phyloP scores from a whole-genome alignment of 1,284 basidiomycete species.

The Inonotus hispidus region DNA sequence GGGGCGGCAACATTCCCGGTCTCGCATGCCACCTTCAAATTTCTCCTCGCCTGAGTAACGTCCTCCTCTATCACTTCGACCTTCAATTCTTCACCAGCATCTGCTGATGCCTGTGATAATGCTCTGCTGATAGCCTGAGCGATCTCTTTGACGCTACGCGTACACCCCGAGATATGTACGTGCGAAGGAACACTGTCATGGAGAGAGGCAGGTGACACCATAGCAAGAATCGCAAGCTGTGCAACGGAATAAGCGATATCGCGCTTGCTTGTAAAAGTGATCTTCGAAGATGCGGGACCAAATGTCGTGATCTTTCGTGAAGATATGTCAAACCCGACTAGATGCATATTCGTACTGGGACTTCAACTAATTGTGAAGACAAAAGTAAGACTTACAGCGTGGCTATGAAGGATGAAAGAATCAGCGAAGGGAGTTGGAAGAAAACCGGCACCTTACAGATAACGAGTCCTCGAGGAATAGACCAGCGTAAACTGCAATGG shows the following conservation, averaged over 20 bases:
- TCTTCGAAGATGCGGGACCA: slow-evolving; percentile 21
- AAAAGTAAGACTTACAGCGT: not conserved
- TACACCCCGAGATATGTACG: slow-evolving; percentile 23
- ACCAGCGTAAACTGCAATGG: slow-evolving; percentile 26
- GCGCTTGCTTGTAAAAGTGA: slow-evolving; percentile 23
- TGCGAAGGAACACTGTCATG: slow-evolving; percentile 23
- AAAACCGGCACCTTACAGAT: slow-evolving; percentile 19
- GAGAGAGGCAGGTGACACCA: slow-evolving; percentile 21
- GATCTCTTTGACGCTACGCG: slow-evolving; percentile 17
- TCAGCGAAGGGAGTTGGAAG: not conserved
- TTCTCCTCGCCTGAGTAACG: slow-evolving; percentile 16
- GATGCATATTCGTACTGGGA: not conserved
- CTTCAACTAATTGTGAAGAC: not conserved
- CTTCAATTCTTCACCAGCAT: not conserved
- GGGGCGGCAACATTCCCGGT: slow-evolving; percentile 12
- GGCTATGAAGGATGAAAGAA: not conserved
- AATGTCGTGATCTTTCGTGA: slow-evolving; percentile 23
- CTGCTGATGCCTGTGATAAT: slow-evolving; percentile 18
- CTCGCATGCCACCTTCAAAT: slow-evolving; percentile 16
- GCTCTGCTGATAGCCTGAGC: slow-evolving; percentile 18
- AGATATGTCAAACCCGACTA: slow-evolving; percentile 27
- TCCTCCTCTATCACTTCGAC: slow-evolving; percentile 11
- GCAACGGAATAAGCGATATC: slow-evolving; percentile 27
- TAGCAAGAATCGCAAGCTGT: slow-evolving; percentile 25
- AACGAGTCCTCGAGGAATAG: slow-evolving; percentile 25